Evolutionary conservation across 805 yeast species (phyloP).

Genomic region (Saccharomycopsis fermentans): DNA sequence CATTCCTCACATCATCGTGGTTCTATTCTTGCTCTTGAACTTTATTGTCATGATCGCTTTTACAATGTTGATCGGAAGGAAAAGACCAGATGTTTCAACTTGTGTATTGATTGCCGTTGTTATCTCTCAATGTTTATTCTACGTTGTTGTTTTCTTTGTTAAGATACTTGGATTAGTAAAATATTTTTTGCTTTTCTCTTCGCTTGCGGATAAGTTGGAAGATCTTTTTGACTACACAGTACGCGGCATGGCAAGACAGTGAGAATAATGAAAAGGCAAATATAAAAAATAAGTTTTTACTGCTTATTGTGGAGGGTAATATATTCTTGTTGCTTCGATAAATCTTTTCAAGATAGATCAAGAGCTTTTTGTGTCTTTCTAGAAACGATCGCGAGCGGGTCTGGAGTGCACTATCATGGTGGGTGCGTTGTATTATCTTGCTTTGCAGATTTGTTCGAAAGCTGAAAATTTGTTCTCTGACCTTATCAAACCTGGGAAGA

Average conservation of each 20-base stretch:
- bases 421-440: no score
- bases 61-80: constrained; percentile 57
- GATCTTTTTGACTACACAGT: constrained; percentile 5
- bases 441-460: no score
- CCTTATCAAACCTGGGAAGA: no score
- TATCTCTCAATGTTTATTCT: constrained; percentile 72
- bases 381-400: background rate
- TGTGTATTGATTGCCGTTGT: constrained; percentile 61
- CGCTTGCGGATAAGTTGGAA: constrained; percentile 6
- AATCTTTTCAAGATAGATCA: background rate
- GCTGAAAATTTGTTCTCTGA: no score
- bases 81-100: constrained; percentile 60
- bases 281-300: constrained; percentile 6
- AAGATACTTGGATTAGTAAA: constrained; percentile 11
- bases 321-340: background rate
- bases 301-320: constrained; percentile 2
- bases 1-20: constrained; percentile 65
- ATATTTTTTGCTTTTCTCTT: constrained; percentile 14
- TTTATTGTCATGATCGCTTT: constrained; percentile 70
- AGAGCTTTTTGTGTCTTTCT: background rate
- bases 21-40: constrained; percentile 56
- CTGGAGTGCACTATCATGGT: background rate
- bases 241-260: constrained; percentile 11
- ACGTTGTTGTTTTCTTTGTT: constrained; percentile 30
- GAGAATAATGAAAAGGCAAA: constrained; percentile 12